Evolutionary conservation across 306 rosid genomes (phyloP), one percentile per base, ranked within the genome.

Genomic region (Begonia fuchsioides): DNA sequence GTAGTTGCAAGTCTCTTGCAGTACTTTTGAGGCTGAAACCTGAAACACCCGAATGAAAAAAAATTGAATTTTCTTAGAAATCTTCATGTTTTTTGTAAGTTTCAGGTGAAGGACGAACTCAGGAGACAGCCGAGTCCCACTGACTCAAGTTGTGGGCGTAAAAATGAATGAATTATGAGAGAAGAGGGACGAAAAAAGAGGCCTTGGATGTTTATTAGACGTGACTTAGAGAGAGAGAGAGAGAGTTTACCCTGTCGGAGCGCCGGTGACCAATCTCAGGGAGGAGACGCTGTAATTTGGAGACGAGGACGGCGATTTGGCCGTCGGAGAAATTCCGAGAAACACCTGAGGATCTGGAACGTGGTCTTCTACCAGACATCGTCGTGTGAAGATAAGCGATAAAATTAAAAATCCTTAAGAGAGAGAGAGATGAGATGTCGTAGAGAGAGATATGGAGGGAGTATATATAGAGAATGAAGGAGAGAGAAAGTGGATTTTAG

Each of bases 1-100:
- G 50, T 81, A 81, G 80, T 85, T 78, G 78, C 93, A 81, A 38
- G 95, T 85, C 78, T 85, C 95, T 59, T 85, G 80, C 65, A 85
- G 64, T 3, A 85, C 87, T 59, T 73, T 85, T 3, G 87, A 56
- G 2, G 78, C 74, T 5, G 78, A 72, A 14, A 56, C 74, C 78
- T 72, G 55, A 26, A 26, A 26, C 35, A 26, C 35, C 7, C 35
- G 1, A 26, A 26, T 26, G 35, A 26, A 26, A 26, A 19, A 20
- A 26, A 26, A 26, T 26, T 26, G 35, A 26, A 26, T 26, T 26
- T 20, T 20, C 32, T 20, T 0, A 20, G 32, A 20, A 20, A 20
- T 20, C 5, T 26, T 26, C 35, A 26, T 5, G 35, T 26, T 26
- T 26, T 26, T 26, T 6, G 7, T 5, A 26, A 26, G 35, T 26